Conservation (phyloP, 352 stramenopile genomes). For the Phytopythium sindhum region DNA sequence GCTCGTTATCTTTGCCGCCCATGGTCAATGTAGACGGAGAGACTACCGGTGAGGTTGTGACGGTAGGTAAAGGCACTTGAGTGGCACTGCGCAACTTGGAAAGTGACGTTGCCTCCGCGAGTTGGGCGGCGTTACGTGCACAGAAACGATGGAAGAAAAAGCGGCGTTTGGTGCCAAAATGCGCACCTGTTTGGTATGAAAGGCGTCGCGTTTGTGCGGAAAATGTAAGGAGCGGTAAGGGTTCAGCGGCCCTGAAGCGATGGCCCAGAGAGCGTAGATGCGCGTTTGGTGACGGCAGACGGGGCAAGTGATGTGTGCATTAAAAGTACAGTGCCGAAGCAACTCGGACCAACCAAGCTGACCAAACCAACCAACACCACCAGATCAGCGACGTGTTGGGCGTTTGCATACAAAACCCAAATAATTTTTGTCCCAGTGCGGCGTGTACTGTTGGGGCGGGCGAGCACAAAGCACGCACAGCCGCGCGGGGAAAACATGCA, state of each 20-base stretch:
- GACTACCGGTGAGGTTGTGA: not conserved
- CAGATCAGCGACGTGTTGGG: not conserved
- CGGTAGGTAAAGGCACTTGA: not conserved
- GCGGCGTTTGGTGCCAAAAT: not conserved
- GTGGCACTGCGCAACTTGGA: constrained; percentile 9
- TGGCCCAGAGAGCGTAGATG: not conserved
- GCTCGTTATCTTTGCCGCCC: constrained; percentile 37
- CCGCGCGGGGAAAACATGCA: too few relatives aligned
- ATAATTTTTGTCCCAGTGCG: not conserved
- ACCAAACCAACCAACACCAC: not conserved
- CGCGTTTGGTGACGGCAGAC: not conserved
- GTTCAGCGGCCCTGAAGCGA: not conserved
- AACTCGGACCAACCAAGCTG: not conserved
- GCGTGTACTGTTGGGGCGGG: not conserved
- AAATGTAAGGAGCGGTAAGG: not conserved
- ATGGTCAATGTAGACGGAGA: constrained; percentile 11
- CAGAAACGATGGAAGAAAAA: not conserved
- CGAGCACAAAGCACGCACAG: not conserved
- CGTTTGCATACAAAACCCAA: not conserved
- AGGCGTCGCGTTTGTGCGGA: not conserved
- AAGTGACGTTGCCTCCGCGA: constrained; percentile 7
- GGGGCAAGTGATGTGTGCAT: not conserved
- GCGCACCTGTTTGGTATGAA: not conserved
- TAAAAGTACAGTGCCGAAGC: not conserved
- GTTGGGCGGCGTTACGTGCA: not conserved